These are phyloP conservation scores for Boletales sp. DNA, from an alignment of 768 basidiomycete genomes.

Conservation along the genomic window DNA sequence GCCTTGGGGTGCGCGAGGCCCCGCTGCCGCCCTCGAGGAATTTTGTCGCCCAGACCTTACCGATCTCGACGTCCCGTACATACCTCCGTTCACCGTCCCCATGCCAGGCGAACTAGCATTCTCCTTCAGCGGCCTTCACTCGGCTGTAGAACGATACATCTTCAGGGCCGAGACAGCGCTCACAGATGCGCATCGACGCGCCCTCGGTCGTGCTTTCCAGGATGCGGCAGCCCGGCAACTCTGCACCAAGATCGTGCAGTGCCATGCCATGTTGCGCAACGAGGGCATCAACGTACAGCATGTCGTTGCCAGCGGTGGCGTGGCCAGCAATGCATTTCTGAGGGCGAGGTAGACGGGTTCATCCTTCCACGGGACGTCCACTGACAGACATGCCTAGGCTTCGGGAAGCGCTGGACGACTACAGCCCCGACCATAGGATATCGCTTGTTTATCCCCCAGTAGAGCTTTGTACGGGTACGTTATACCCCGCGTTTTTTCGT, in stretches of 20 bases:
- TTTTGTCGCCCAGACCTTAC: slow-evolving; percentile 45
- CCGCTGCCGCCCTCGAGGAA: slow-evolving; percentile 76
- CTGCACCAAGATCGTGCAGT: slow-evolving; percentile 58
- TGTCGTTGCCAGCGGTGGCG: slow-evolving; percentile 88
- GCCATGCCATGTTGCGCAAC: slow-evolving; percentile 41
- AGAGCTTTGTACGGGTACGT: slow-evolving; percentile 74
- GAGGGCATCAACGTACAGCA: slow-evolving; percentile 45
- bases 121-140: slow-evolving; percentile 79
- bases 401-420: slow-evolving; percentile 23
- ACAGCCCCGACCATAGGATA: slow-evolving; percentile 33
- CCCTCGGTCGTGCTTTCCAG: slow-evolving; percentile 73
- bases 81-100: slow-evolving; percentile 44
- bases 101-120: slow-evolving; percentile 59
- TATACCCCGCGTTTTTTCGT: not conserved
- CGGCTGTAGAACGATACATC: slow-evolving; percentile 61
- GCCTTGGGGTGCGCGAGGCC: slow-evolving; percentile 58
- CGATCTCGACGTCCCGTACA: slow-evolving; percentile 22
- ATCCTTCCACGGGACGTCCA: not conserved
- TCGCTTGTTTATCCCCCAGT: slow-evolving; percentile 71
- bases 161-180: slow-evolving; percentile 32
- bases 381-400: slow-evolving; percentile 29
- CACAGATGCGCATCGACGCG: slow-evolving; percentile 29
- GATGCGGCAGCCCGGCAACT: slow-evolving; percentile 67
- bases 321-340: slow-evolving; percentile 81
- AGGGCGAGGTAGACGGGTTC: slow-evolving; percentile 50